These are phyloP conservation scores for Malbranchea zuffiana DNA, from an alignment of 2,329 filamentous ascomycete species.

Conservation along the genomic window DNA sequence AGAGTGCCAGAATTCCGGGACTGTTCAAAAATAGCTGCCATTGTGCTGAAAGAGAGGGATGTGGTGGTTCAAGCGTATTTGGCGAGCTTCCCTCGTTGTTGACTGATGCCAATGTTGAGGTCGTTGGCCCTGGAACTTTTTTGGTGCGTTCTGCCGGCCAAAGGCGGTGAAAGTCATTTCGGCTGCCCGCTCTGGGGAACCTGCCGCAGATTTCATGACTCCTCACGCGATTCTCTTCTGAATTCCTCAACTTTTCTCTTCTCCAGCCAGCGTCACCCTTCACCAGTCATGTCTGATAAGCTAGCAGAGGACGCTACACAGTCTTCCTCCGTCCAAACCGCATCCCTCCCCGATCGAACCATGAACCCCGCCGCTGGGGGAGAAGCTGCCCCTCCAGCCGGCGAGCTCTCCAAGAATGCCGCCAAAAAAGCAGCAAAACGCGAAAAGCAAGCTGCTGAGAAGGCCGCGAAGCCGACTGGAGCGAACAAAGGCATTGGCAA, in stretches of 20 bases:
- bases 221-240: slow-evolving; percentile 3
- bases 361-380: slow-evolving; percentile 30
- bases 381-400: slow-evolving; percentile 18
- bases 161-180: slow-evolving; percentile 28
- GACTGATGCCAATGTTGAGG: too few species aligned
- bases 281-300: background rate
- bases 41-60: slow-evolving; percentile 32
- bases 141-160: slow-evolving; percentile 28
- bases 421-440: slow-evolving; percentile 41
- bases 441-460: slow-evolving; percentile 34
- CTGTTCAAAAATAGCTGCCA: slow-evolving; percentile 95
- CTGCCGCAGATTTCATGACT: slow-evolving; percentile 9
- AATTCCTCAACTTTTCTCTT: background rate
- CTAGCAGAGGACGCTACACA: slow-evolving; percentile 10
- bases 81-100: slow-evolving; percentile 22
- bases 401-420: slow-evolving; percentile 32
- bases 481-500: slow-evolving; percentile 33
- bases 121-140: slow-evolving; percentile 7
- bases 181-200: slow-evolving; percentile 6
- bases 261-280: too few species aligned
- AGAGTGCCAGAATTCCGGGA: slow-evolving; percentile 84
- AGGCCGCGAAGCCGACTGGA: slow-evolving; percentile 26
- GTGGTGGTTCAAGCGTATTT: slow-evolving; percentile 12
- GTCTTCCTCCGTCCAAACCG: slow-evolving; percentile 21
- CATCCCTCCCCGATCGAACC: slow-evolving; percentile 29